These are phyloP conservation scores for Pyropia haitanensis DNA, from an alignment of 23 red algal genomes.

Conservation along the genomic window DNA sequence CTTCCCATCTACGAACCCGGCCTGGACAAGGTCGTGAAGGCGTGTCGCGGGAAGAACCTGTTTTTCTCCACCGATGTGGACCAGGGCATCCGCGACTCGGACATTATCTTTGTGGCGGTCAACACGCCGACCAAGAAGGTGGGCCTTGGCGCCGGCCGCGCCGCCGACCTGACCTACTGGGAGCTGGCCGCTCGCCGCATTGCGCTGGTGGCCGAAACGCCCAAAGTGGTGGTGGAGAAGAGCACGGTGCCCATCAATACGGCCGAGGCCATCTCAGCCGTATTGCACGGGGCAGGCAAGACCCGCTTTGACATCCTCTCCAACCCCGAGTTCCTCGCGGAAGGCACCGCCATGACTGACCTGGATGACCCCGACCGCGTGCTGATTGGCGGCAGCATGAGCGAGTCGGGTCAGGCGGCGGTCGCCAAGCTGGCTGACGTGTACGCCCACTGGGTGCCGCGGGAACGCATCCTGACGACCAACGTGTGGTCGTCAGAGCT, in stretches of 20 bases:
- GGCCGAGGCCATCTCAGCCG: constrained; percentile 83
- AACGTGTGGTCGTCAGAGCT: constrained; percentile 98
- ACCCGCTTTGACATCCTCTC: constrained; percentile 83
- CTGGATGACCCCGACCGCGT: constrained; percentile 92
- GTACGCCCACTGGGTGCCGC: constrained; percentile 98
- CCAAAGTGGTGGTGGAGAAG: constrained; percentile 99
- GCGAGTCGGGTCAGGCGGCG: constrained; percentile 52
- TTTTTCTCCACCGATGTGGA: constrained; percentile 90
- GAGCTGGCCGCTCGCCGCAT: constrained; percentile 94
- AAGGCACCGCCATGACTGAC: constrained; percentile 86
- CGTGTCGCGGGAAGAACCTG: constrained; percentile 82
- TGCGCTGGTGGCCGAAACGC: constrained; percentile 73
- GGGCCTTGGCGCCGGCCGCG: constrained; percentile 91
- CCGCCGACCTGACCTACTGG: constrained; percentile 93
- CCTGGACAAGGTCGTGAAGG: constrained; percentile 77
- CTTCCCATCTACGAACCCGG: constrained; percentile 98
- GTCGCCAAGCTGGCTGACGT: constrained; percentile 63
- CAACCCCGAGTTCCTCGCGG: constrained; percentile 98
- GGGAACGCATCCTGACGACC: constrained; percentile 83
- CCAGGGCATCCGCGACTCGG: constrained; percentile 55
- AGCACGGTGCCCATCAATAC: constrained; percentile 95
- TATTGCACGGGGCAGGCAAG: constrained; percentile 79
- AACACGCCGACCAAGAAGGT: constrained; percentile 99
- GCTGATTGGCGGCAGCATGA: constrained; percentile 80
- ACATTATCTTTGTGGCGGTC: constrained; percentile 99